Conservation (phyloP, 2,329 filamentous ascomycete genomes). For the Celoporthe dispersa region DNA sequence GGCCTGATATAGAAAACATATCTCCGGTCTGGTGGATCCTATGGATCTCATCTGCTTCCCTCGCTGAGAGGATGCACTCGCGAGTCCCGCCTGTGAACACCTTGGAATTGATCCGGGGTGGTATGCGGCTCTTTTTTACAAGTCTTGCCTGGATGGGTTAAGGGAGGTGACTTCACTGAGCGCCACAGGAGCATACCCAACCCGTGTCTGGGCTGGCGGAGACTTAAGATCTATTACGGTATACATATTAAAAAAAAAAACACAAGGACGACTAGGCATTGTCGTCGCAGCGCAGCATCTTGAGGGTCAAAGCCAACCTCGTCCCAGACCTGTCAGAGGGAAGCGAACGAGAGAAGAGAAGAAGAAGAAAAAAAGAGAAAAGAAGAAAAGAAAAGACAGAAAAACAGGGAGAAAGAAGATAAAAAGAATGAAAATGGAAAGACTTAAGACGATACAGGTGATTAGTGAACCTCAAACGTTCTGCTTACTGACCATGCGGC, state of each 20-base stretch:
- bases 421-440: not conserved
- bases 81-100: not conserved
- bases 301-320: not conserved
- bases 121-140: not conserved
- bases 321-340: too few species aligned
- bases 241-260: not conserved
- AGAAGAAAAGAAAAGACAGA: too few species aligned
- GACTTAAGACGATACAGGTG: not conserved
- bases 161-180: not conserved
- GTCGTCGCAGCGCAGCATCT: not conserved
- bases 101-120: not conserved
- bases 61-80: not conserved
- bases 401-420: not conserved
- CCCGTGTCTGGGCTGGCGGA: not conserved
- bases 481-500: not conserved
- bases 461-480: not conserved
- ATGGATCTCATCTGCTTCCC: not conserved
- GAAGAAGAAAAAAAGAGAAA: not conserved
- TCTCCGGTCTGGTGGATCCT: not conserved
- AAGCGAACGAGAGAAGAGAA: not conserved
- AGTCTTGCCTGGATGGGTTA: not conserved
- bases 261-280: not conserved
- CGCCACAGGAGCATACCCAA: not conserved
- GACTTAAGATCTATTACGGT: not conserved
- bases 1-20: not conserved